phyloP scores from a whole-genome alignment of 2,329 filamentous ascomycete species.

The Aspergillus novoparasiticus region DNA sequence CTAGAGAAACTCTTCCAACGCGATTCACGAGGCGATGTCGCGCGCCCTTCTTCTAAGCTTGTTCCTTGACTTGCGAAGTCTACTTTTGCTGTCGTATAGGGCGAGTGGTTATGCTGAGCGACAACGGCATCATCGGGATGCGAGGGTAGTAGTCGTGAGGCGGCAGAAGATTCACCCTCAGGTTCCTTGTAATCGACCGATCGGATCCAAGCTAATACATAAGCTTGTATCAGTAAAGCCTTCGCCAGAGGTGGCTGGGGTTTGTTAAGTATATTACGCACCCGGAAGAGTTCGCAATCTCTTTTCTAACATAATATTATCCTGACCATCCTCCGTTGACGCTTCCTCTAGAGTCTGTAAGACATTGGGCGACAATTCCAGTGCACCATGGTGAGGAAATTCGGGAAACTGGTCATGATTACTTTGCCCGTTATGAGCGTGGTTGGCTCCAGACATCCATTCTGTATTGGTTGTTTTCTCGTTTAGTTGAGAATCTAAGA shows the following conservation, averaged over 20 bases:
- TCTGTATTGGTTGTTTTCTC: conserved; percentile 24
- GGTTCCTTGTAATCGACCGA: conserved; percentile 42
- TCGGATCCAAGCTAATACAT: conserved; percentile 45
- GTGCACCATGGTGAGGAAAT: conserved; percentile 21
- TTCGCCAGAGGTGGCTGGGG: not conserved
- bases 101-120: conserved; percentile 50
- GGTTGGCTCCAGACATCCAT: conserved; percentile 14
- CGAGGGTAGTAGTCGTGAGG: conserved; percentile 39
- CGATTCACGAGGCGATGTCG: conserved; percentile 38
- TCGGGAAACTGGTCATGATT: conserved; percentile 25
- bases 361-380: conserved; percentile 22
- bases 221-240: conserved; percentile 7
- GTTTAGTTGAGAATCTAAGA: conserved; percentile 24
- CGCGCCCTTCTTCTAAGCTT: conserved; percentile 10
- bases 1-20: conserved; percentile 51
- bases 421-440: conserved; percentile 16
- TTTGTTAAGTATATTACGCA: conserved; percentile 20
- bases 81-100: conserved; percentile 33
- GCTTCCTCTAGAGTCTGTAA: conserved; percentile 23
- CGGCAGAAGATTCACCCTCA: conserved; percentile 37
- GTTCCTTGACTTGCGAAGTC: conserved; percentile 15
- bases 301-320: conserved; percentile 13
- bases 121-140: conserved; percentile 44
- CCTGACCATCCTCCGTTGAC: conserved; percentile 16
- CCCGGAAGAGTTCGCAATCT: conserved; percentile 41